phyloP scores from a whole-genome alignment of 2,329 filamentous ascomycete genomes.

The Beauveria rudraprayagi region DNA sequence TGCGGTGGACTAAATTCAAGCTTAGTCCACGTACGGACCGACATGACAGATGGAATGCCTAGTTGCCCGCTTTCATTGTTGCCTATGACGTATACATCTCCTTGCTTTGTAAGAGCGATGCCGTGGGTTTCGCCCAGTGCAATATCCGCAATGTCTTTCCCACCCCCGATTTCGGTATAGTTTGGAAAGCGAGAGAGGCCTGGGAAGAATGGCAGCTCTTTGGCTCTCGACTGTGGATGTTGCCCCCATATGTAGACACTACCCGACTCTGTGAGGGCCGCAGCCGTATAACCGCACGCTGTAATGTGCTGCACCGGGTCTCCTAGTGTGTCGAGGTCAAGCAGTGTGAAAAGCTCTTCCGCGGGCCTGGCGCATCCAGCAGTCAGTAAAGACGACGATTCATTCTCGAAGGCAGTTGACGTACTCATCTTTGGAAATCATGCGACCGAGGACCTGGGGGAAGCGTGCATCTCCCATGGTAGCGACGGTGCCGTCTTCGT shows the following conservation, averaged over 20 bases:
- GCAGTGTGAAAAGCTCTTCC: constrained; percentile 34
- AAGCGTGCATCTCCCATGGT: constrained; percentile 54
- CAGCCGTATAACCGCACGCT: constrained; percentile 48
- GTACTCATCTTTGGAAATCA: constrained; percentile 30
- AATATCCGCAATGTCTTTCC: constrained; percentile 47
- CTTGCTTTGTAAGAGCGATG: constrained; percentile 43
- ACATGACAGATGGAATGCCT: constrained; percentile 30
- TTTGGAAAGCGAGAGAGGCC: constrained; percentile 27
- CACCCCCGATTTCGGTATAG: constrained; percentile 38
- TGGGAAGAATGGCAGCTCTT: constrained; percentile 26
- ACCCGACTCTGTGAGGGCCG: constrained; percentile 48
- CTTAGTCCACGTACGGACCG: constrained; percentile 27
- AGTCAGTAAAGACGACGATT: not conserved
- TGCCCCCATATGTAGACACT: constrained; percentile 57
- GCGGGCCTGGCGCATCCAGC: constrained; percentile 30
- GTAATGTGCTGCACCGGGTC: constrained; percentile 45
- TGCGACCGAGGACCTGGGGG: constrained; percentile 46
- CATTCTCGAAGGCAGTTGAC: not conserved
- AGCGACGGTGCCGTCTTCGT: constrained; percentile 35
- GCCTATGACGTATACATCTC: constrained; percentile 47
- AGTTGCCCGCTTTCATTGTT: constrained; percentile 52
- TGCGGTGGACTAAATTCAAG: constrained; percentile 21
- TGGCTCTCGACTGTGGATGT: constrained; percentile 16
- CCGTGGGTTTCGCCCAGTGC: constrained; percentile 51
- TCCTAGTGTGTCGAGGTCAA: constrained; percentile 42